These are phyloP conservation scores for Mariannaea elegans DNA, from an alignment of 2,329 filamentous ascomycete genomes.

Conservation along the genomic window DNA sequence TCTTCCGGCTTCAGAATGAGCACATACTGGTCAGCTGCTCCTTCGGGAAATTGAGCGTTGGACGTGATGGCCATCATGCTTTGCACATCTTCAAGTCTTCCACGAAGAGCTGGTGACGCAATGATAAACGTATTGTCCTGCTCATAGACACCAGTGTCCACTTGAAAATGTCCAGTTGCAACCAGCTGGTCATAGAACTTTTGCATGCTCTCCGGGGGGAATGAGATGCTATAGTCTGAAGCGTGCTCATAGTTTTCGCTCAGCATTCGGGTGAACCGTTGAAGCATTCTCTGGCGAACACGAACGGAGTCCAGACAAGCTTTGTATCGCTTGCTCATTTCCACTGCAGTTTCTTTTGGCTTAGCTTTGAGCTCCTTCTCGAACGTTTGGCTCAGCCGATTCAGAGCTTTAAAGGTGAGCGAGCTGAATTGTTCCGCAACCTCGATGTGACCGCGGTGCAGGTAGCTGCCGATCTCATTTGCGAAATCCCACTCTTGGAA, in stretches of 20 bases:
- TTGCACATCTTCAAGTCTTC: conserved; percentile 82
- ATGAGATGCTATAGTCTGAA: conserved; percentile 90
- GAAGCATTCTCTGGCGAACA: conserved; percentile 93
- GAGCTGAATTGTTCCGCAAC: conserved; percentile 97
- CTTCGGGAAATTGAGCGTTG: conserved; percentile 68
- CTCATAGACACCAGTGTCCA: conserved; percentile 75
- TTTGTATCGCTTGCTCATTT: conserved; percentile 98
- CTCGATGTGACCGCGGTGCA: conserved; percentile 95
- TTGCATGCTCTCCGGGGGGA: conserved; percentile 72
- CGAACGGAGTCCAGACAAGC: conserved; percentile 94
- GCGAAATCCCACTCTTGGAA: conserved; percentile 99
- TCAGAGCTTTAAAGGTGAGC: conserved; percentile 90
- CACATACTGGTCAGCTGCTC: conserved; percentile 79
- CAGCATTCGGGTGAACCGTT: conserved; percentile 90
- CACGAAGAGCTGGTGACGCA: conserved; percentile 80
- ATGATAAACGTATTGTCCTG: conserved; percentile 83
- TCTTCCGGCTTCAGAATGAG: conserved; percentile 86
- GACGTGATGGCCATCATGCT: conserved; percentile 79
- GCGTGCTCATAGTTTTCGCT: conserved; percentile 96
- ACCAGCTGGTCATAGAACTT: conserved; percentile 84
- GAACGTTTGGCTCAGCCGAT: conserved; percentile 88
- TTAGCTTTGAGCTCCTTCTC: conserved; percentile 88
- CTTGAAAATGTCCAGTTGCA: conserved; percentile 85
- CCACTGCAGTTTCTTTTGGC: conserved; percentile 81
- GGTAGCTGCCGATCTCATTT: conserved; percentile 88